Evolutionary conservation across 164 flowering plant species (phyloP), one percentile per base, ranked within the genome.

Genomic region (Vitis labrusca): DNA sequence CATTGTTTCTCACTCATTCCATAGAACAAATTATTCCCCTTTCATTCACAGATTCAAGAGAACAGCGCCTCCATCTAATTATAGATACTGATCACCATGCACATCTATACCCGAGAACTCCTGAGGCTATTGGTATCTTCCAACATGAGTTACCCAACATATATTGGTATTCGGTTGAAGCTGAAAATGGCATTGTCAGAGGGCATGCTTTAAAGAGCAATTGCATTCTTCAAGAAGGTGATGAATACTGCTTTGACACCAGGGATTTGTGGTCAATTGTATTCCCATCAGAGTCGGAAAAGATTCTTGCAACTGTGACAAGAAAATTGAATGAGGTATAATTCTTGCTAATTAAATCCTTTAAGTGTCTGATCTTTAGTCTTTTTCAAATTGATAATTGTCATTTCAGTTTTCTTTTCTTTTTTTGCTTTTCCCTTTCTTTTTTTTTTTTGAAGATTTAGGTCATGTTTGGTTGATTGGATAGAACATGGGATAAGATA

Each of bases 231-330:
- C 86, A 85, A 23, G 78, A 50, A 27, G 64, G 64, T 23, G 92
- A 93, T 84, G 88, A 83, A n/a, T 91, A 83, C 83, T 93, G 97
- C 82, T 96, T 90, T 81, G 81, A 73, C 55, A 73, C 89, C 62
- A 81, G 85, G 76, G 84, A 85, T 67, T 62, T 92, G 49, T 93
- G 98, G 99, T 85, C 95, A n/a, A 75, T 93, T 79, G 88, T 91
- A 37, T 85, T 93, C 64, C 99, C 99, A 14, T 77, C 84, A n/a
- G 99, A 96, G 16, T 86, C 95, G 11, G 99, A 96, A 81, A 93
- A 81, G 81, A 91, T 96, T 50, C 80, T 84, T 73, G 82, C 89
- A 61, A 79, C 91, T 76, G 86, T 83, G 29, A 82, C 88, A 23
- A 87, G 94, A 77, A 89, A 85, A 72, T 66, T 55, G 48, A 91